Evolutionary conservation across 2,329 filamentous ascomycete species (phyloP).

Genomic region (Whalleya microplaca): DNA sequence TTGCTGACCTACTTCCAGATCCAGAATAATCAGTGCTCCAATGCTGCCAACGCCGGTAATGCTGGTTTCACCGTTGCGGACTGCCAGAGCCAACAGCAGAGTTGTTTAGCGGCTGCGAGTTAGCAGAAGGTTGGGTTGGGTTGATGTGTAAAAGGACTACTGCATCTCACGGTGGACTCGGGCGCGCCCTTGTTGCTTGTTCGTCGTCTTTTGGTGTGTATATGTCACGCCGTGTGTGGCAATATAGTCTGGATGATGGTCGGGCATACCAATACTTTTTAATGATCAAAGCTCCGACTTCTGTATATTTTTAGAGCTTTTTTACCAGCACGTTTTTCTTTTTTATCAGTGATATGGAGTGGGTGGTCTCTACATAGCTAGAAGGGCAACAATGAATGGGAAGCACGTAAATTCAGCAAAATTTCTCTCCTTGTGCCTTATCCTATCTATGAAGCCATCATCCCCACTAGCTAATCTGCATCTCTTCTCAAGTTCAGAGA

Average conservation of each 20-base stretch:
- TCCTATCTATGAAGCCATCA: neutral
- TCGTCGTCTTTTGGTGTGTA: slow-evolving; percentile 15
- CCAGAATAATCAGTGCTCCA: slow-evolving; percentile 64
- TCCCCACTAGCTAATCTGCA: neutral
- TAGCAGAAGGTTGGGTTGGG: slow-evolving; percentile 8
- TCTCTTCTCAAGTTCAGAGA: too few relatives aligned
- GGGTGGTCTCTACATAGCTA: slow-evolving; percentile 23
- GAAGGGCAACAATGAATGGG: slow-evolving; percentile 24
- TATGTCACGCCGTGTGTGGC: slow-evolving; percentile 27
- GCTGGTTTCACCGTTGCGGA: slow-evolving; percentile 49
- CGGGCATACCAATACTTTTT: slow-evolving; percentile 24
- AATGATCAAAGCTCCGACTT: slow-evolving; percentile 26
- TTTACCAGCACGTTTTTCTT: slow-evolving; percentile 10
- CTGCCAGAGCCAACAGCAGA: slow-evolving; percentile 55
- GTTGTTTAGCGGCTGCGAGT: slow-evolving; percentile 25
- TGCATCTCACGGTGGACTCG: slow-evolving; percentile 4
- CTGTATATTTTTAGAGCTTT: slow-evolving; percentile 26
- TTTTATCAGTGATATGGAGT: slow-evolving; percentile 20
- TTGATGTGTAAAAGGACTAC: slow-evolving; percentile 8
- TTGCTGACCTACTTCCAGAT: slow-evolving; percentile 36
- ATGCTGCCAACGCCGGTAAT: slow-evolving; percentile 57
- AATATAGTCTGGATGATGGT: slow-evolving; percentile 23
- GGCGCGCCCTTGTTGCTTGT: slow-evolving; percentile 14
- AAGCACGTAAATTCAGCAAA: slow-evolving; percentile 21
- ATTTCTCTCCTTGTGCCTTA: neutral